Percentiles rank a stretch among this genome's conserved stretches.
phyloP scores from a whole-genome alignment of 257 asterid species.

The Scutellaria minor region DNA sequence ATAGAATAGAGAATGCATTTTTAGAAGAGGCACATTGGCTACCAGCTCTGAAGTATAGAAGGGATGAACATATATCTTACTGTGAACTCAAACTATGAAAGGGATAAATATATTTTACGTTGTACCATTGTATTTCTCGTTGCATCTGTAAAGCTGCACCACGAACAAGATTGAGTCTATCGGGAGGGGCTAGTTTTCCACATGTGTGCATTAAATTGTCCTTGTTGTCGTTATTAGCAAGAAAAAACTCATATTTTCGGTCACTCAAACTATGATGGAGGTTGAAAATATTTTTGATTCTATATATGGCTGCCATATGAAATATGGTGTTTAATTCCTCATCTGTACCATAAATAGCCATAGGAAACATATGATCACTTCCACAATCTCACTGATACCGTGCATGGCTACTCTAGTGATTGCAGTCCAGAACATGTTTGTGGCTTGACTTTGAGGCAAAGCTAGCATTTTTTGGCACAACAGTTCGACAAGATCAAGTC shows the following conservation, averaged over 20 bases:
- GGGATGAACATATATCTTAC: too few species aligned
- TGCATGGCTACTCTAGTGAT: background rate
- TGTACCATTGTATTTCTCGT: conserved; percentile 35
- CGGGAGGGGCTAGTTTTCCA: conserved; percentile 3
- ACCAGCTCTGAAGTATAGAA: too few species aligned
- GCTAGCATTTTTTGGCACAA: conserved; percentile 11
- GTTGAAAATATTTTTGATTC: conserved; percentile 31
- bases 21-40: background rate
- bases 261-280: conserved; percentile 7
- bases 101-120: background rate
- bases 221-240: background rate
- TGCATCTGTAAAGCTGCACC: conserved; percentile 44
- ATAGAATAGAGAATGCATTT: background rate
- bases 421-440: background rate
- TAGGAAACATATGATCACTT: conserved; percentile 14
- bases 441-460: background rate
- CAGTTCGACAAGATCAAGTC: background rate
- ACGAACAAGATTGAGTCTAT: too few species aligned
- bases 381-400: conserved; percentile 32
- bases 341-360: background rate
- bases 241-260: background rate
- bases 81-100: background rate
- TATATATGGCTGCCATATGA: conserved; percentile 19
- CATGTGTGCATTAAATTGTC: conserved; percentile 26
- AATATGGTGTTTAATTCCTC: background rate